Conservation (phyloP, 257 asterid genomes). For the Solanum okadae region DNA sequence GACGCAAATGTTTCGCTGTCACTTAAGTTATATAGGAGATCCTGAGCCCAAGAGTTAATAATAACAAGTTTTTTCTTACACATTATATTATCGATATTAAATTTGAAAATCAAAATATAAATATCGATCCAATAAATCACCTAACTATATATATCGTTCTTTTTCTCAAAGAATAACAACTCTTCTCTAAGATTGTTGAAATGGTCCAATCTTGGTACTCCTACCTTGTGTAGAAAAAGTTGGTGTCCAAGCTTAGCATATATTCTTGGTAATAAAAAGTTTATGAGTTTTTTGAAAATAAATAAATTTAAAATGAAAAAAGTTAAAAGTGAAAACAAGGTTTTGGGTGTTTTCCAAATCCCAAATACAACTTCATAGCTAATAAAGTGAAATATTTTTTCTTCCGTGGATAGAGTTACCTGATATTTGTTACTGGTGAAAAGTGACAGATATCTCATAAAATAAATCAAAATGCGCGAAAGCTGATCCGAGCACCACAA, state of each 20-base stretch:
- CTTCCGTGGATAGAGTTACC: fast-evolving
- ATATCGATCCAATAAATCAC: too few relatives aligned
- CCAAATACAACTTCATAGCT: neutral
- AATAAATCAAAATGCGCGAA: too few relatives aligned
- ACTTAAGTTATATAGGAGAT: too few relatives aligned
- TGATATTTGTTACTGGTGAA: neutral
- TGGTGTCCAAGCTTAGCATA: neutral
- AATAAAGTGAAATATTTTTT: too few relatives aligned
- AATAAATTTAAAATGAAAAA: neutral
- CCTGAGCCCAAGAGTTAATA: too few relatives aligned
- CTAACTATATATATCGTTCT: too few relatives aligned
- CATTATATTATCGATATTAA: too few relatives aligned
- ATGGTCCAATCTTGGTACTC: neutral
- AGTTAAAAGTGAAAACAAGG: neutral
- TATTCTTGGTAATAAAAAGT: neutral
- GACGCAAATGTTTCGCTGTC: too few relatives aligned
- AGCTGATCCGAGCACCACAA: fast-evolving
- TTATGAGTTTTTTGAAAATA: neutral
- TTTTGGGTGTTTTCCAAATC: neutral
- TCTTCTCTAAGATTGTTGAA: neutral
- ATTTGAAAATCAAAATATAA: too few relatives aligned
- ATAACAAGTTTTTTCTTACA: too few relatives aligned
- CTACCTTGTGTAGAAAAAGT: neutral
- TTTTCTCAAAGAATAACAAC: neutral
- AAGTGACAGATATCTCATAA: too few relatives aligned